phyloP scores from a whole-genome alignment of 1,139 yeast species.

The Suhomyces kunorum region DNA sequence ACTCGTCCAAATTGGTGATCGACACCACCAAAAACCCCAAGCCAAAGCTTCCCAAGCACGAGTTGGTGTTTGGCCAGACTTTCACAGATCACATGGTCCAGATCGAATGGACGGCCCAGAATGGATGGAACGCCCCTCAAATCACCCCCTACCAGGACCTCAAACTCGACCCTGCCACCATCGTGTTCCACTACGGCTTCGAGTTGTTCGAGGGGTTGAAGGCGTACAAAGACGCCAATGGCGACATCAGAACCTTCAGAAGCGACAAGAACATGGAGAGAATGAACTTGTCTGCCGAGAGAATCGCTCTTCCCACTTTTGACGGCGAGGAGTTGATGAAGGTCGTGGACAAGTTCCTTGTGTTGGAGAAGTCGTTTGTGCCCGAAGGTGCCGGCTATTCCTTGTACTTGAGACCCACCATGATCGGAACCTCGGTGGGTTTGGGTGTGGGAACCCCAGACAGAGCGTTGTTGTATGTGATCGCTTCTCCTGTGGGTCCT shows the following conservation, averaged over 20 bases:
- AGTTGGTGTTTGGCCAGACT: constrained; percentile 81
- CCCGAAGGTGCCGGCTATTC: constrained; percentile 31
- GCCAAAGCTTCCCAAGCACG: constrained; percentile 65
- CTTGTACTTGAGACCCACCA: constrained; percentile 33
- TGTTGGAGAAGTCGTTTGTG: constrained; percentile 33
- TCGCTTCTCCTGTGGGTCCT: constrained; percentile 37
- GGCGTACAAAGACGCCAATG: constrained; percentile 33
- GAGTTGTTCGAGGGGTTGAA: constrained; percentile 34
- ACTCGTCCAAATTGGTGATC: constrained; percentile 67
- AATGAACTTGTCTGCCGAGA: constrained; percentile 39
- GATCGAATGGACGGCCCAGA: constrained; percentile 35
- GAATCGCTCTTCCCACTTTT: constrained; percentile 41
- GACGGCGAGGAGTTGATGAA: constrained; percentile 40
- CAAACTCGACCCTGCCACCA: constrained; percentile 28
- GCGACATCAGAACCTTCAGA: constrained; percentile 39
- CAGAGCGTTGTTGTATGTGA: constrained; percentile 37
- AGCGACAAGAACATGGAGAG: constrained; percentile 43
- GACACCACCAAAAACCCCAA: constrained; percentile 63
- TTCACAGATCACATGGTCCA: constrained; percentile 63
- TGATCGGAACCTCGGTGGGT: constrained; percentile 33
- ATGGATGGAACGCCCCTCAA: constrained; percentile 42
- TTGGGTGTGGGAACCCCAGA: constrained; percentile 41
- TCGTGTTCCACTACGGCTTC: constrained; percentile 32
- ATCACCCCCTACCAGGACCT: constrained; percentile 42
- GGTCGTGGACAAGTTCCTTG: constrained; percentile 35